Conservation (phyloP, 169 alveolate genomes). For the Eimeria sp. region DNA sequence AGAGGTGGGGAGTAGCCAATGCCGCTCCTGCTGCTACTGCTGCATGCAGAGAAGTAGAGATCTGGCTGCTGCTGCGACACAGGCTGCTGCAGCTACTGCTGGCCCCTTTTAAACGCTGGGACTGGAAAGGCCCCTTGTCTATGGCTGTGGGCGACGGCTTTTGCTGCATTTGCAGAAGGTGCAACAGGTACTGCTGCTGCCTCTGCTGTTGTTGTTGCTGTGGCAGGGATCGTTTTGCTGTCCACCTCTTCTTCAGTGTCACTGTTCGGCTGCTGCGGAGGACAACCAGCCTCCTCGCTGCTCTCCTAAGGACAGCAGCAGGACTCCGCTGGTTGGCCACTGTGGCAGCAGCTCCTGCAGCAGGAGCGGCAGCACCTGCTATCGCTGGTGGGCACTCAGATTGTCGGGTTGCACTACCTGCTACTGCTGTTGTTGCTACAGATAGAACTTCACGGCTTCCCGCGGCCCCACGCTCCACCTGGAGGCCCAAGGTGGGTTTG, state of each 20-base stretch:
- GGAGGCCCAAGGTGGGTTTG: slow-evolving; percentile 48
- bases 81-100: slow-evolving; percentile 56
- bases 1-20: slow-evolving; percentile 22
- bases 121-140: background rate
- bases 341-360: slow-evolving; percentile 16
- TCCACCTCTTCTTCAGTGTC: slow-evolving; percentile 1
- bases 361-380: background rate
- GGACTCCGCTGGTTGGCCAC: background rate
- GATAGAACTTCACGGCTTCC: background rate
- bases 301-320: slow-evolving; percentile 2
- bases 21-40: slow-evolving; percentile 54
- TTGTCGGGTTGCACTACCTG: background rate
- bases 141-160: background rate
- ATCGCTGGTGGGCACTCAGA: slow-evolving; percentile 7
- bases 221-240: background rate
- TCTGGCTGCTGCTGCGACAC: slow-evolving; percentile 73
- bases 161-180: slow-evolving; percentile 25
- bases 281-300: slow-evolving; percentile 13
- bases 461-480: background rate
- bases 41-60: slow-evolving; percentile 27
- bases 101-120: background rate
- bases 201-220: slow-evolving; percentile 30
- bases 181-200: slow-evolving; percentile 37
- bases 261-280: slow-evolving; percentile 22
- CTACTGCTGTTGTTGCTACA: background rate